A percentile compares a stretch with the other conserved stretches of the same genome.
These are phyloP conservation scores for Oenanthe sinensis DNA, from an alignment of 129 eudicot species.

Conservation along the genomic window DNA sequence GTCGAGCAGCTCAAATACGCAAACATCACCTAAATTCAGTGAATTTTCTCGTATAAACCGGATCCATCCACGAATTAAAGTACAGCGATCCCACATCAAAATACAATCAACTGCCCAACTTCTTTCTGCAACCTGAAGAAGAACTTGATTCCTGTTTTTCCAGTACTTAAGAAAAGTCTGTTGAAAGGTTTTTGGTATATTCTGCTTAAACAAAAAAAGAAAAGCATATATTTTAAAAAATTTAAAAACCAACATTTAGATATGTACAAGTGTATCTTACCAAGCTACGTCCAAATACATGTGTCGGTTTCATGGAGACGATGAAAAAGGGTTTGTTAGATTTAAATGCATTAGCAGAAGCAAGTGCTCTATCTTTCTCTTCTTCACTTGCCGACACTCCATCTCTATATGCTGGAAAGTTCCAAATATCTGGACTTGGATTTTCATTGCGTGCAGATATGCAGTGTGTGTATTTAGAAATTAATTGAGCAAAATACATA, in stretches of 20 bases:
- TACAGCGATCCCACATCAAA: background rate
- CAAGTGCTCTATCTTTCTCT: constrained; percentile 14
- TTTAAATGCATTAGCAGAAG: constrained; percentile 17
- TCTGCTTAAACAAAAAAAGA: constrained; percentile 1
- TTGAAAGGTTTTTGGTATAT: background rate
- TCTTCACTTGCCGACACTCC: background rate
- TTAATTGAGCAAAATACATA: background rate
- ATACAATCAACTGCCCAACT: constrained; percentile 1
- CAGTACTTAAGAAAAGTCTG: background rate
- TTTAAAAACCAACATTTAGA: too few species aligned
- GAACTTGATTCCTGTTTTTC: background rate
- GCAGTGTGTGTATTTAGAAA: background rate
- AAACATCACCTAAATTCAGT: constrained; percentile 3
- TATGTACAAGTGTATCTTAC: constrained; percentile 10
- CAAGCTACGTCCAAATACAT: background rate
- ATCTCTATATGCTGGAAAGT: background rate
- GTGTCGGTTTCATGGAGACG: constrained; percentile 10
- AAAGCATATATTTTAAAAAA: too few species aligned
- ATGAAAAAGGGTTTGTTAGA: constrained; percentile 20
- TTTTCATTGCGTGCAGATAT: background rate
- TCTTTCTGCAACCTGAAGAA: background rate
- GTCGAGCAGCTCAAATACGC: constrained; percentile 2
- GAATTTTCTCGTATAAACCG: background rate
- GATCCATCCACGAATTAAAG: constrained; percentile 12
- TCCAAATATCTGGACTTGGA: background rate